Evolutionary conservation across 2,329 filamentous ascomycete genomes (phyloP).

Genomic region (Penicillium sp.): DNA sequence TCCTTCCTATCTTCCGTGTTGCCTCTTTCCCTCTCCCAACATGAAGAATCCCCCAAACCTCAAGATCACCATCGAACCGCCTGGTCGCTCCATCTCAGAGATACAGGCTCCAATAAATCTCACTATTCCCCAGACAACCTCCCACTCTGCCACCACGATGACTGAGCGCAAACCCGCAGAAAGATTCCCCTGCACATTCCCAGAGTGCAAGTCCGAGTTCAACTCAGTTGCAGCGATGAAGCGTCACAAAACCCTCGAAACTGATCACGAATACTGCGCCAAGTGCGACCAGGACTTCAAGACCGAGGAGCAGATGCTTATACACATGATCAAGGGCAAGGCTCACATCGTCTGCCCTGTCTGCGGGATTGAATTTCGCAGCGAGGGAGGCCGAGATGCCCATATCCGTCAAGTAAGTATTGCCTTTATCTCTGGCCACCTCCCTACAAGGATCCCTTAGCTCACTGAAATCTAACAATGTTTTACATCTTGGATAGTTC

Average conservation of each 20-base stretch:
- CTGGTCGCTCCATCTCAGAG: not conserved
- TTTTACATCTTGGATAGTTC: conserved; percentile 37
- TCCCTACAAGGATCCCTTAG: not conserved
- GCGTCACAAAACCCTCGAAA: conserved; percentile 54
- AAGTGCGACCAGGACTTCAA: conserved; percentile 53
- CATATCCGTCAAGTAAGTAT: conserved; percentile 57
- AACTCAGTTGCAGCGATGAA: conserved; percentile 52
- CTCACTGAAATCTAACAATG: not conserved
- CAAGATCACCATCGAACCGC: not conserved
- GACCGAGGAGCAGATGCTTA: conserved; percentile 48
- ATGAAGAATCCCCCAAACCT: not conserved
- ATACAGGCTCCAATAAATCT: not conserved
- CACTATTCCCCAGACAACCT: not conserved
- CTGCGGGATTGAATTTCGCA: conserved; percentile 62
- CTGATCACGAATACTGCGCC: conserved; percentile 47
- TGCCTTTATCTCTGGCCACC: not conserved
- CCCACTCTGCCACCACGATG: not conserved
- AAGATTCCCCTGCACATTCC: conserved; percentile 51
- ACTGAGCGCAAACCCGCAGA: conserved; percentile 17
- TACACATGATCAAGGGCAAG: conserved; percentile 55
- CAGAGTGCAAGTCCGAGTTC: conserved; percentile 54
- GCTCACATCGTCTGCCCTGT: conserved; percentile 61
- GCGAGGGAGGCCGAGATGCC: conserved; percentile 53
- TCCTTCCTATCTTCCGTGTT: not conserved
- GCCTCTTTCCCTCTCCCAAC: not conserved